Evolutionary conservation across 2,329 filamentous ascomycete genomes (phyloP).

Genomic region (Cercospora nicotianae): DNA sequence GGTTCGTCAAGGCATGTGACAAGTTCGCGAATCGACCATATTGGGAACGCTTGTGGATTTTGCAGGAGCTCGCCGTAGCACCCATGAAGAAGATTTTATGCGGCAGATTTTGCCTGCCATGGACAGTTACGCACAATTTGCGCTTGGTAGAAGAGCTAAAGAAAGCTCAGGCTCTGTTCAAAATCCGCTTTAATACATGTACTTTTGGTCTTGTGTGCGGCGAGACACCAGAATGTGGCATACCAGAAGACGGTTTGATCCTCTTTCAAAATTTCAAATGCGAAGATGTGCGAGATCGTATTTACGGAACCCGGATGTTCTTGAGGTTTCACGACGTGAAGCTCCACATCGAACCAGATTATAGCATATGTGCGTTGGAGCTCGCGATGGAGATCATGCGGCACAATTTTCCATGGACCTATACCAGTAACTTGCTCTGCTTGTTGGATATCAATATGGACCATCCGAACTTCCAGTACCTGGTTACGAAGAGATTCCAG

Average conservation of each 20-base stretch:
- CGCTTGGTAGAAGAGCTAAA: accelerated
- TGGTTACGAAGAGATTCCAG: no score
- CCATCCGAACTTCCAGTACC: no score
- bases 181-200: background rate
- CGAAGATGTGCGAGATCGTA: background rate
- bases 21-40: background rate
- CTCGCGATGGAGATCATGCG: background rate
- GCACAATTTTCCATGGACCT: background rate
- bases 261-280: background rate
- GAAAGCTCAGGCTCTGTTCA: background rate
- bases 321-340: background rate
- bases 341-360: background rate
- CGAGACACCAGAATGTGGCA: no score
- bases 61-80: background rate
- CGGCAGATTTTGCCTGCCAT: background rate
- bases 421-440: background rate
- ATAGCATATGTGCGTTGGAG: background rate
- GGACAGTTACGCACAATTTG: background rate
- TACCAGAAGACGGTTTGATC: no score
- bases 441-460: no score
- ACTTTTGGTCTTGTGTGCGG: no score
- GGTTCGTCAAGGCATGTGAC: background rate
- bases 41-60: background rate
- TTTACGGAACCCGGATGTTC: background rate
- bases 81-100: background rate